These are phyloP conservation scores for Panellus pusillus DNA, from an alignment of 768 basidiomycete genomes.

Conservation along the genomic window DNA sequence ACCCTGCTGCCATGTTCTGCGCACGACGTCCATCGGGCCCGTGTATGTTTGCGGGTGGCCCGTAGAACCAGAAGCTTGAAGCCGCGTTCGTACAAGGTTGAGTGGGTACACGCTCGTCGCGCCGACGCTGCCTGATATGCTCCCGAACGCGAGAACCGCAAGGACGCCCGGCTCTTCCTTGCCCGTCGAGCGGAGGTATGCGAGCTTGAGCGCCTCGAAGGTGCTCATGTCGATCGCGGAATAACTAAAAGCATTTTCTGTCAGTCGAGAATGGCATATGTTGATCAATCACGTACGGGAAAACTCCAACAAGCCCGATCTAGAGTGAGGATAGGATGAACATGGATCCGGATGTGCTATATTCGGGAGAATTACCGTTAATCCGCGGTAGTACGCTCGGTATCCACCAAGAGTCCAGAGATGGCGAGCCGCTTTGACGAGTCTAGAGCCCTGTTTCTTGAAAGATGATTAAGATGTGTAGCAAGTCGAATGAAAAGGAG, in stretches of 20 bases:
- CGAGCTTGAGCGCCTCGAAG: conserved; percentile 92
- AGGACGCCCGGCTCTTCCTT: conserved; percentile 89
- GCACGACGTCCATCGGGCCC: conserved; percentile 82
- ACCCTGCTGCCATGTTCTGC: conserved; percentile 78
- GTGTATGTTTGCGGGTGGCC: conserved; percentile 92
- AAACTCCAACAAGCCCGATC: conserved; percentile 95
- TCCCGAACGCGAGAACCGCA: conserved; percentile 87
- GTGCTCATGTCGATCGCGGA: conserved; percentile 98
- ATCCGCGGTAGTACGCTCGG: conserved; percentile 86
- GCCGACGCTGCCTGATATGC: conserved; percentile 90
- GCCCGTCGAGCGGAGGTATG: conserved; percentile 83
- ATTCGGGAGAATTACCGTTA: conserved; percentile 61
- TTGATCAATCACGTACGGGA: conserved; percentile 64
- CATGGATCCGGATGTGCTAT: not conserved
- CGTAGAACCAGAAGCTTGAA: conserved; percentile 95
- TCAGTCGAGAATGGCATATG: not conserved
- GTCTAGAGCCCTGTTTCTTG: conserved; percentile 32
- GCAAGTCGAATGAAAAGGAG: not conserved
- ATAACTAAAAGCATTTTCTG: conserved; percentile 45
- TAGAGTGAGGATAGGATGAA: conserved; percentile 29
- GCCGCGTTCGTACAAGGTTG: conserved; percentile 87
- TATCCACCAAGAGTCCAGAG: conserved; percentile 81
- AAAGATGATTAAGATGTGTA: not conserved
- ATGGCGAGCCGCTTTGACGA: conserved; percentile 63
- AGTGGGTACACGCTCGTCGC: conserved; percentile 92